These are phyloP conservation scores for Clarireedia sp. DNA, from an alignment of 2,329 filamentous ascomycete genomes.

Conservation along the genomic window DNA sequence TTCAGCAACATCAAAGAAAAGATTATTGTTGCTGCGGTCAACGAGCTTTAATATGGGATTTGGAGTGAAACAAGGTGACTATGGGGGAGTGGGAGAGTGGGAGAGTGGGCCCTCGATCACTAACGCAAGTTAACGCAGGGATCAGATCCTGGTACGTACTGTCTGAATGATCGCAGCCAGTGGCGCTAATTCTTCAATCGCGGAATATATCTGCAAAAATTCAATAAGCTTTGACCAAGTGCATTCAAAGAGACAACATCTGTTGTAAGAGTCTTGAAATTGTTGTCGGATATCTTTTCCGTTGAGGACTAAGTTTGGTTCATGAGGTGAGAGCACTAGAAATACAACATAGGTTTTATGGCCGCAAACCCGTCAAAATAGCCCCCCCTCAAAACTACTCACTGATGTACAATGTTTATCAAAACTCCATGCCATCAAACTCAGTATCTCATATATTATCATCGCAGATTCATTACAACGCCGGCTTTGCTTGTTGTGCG, in stretches of 20 bases:
- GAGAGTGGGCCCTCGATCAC: neutral
- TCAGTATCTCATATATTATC: conserved; percentile 8
- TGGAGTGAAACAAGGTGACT: neutral
- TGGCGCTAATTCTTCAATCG: conserved; percentile 1
- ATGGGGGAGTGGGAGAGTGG: neutral
- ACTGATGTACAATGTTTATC: conserved; percentile 24
- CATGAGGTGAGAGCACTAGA: conserved; percentile 28
- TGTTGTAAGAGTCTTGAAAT: too few species aligned
- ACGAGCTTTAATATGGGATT: neutral
- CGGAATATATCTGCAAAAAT: neutral
- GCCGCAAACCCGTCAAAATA: conserved; percentile 11
- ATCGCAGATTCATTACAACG: conserved; percentile 23
- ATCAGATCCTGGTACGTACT: neutral
- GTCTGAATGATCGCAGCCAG: neutral
- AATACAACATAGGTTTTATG: conserved; percentile 27
- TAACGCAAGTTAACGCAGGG: conserved; percentile 1
- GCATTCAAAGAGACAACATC: neutral
- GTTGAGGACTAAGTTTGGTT: conserved; percentile 9
- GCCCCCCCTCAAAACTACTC: conserved; percentile 15
- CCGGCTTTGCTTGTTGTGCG: conserved; percentile 23
- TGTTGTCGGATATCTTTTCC: neutral
- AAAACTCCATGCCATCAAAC: conserved; percentile 10
- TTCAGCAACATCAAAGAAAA: neutral
- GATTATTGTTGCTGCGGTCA: neutral
- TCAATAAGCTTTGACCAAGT: neutral